Percentiles rank a stretch among this genome's conserved stretches.
Conservation (phyloP, 164 flowering plant genomes). For the Macadamia integrifolia region DNA sequence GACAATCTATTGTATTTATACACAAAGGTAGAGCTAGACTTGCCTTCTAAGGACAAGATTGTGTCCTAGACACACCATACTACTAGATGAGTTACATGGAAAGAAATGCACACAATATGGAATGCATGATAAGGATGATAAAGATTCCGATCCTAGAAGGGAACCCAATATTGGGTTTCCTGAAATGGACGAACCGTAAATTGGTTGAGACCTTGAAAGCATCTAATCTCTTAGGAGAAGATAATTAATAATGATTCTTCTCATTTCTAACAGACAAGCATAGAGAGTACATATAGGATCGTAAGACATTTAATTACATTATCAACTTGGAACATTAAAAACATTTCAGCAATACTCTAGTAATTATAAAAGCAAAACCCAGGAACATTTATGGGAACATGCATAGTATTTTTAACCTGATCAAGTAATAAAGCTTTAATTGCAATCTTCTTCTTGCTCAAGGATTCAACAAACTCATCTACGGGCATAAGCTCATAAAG, state of each 20-base stretch:
- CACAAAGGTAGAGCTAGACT: no score
- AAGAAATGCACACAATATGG: no score
- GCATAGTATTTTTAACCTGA: constrained; percentile 48
- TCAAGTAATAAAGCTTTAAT: constrained; percentile 89
- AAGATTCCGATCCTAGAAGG: no score
- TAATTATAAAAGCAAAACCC: constrained; percentile 4
- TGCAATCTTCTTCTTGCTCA: constrained; percentile 74
- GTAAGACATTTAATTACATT: background rate
- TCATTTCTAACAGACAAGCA: background rate
- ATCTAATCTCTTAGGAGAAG: background rate
- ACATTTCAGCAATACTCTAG: background rate
- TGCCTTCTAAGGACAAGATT: no score
- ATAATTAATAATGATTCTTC: background rate
- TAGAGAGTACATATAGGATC: background rate
- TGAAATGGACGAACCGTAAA: no score
- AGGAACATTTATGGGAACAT: background rate
- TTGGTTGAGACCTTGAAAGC: no score
- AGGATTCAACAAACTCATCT: constrained; percentile 48
- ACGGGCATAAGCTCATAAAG: constrained; percentile 65
- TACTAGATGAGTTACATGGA: no score
- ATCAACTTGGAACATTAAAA: background rate
- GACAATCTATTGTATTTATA: no score
- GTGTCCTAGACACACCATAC: no score
- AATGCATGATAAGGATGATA: no score
- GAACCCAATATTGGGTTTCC: no score